Evolutionary conservation across 2,329 filamentous ascomycete genomes (phyloP).

Genomic region (Coniochaeta pulveracea): DNA sequence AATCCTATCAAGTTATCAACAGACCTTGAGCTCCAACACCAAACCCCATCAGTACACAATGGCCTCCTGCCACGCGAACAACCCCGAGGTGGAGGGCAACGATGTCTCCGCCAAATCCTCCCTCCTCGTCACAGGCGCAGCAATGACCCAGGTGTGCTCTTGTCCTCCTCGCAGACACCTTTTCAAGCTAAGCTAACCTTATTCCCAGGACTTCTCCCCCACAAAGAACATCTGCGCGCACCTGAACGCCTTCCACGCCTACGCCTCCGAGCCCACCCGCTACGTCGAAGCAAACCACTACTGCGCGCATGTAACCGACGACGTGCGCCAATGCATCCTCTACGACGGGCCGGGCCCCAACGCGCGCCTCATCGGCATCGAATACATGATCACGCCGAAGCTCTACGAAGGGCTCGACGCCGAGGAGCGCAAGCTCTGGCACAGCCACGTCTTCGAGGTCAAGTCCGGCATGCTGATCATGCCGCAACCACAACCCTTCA

Average conservation of each 20-base stretch:
- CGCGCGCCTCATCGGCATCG: conserved; percentile 69
- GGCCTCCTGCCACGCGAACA: background rate
- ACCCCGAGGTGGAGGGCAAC: conserved; percentile 1
- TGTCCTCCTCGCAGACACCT: too few relatives aligned
- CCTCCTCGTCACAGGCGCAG: conserved; percentile 49
- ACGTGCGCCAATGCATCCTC: conserved; percentile 75
- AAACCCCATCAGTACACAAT: too few relatives aligned
- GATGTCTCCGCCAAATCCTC: conserved; percentile 42
- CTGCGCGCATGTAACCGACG: conserved; percentile 64
- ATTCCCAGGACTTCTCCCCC: conserved; percentile 50
- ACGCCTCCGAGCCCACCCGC: conserved; percentile 59
- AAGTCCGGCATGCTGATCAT: conserved; percentile 73
- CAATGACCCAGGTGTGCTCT: conserved; percentile 37
- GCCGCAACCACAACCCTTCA: conserved; percentile 40
- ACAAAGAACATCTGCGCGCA: conserved; percentile 70
- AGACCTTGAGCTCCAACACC: too few relatives aligned
- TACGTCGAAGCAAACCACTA: conserved; percentile 76
- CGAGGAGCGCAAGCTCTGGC: conserved; percentile 68
- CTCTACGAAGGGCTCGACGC: conserved; percentile 55
- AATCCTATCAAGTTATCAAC: too few relatives aligned
- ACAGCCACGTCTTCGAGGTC: conserved; percentile 65
- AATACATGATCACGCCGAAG: conserved; percentile 72
- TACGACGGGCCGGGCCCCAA: conserved; percentile 60
- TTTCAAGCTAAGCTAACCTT: conserved; percentile 4
- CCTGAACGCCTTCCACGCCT: conserved; percentile 78